Base-by-base conservation (phyloP, 495 filamentous ascomycete species). In the Neurospora sp. region DNA sequence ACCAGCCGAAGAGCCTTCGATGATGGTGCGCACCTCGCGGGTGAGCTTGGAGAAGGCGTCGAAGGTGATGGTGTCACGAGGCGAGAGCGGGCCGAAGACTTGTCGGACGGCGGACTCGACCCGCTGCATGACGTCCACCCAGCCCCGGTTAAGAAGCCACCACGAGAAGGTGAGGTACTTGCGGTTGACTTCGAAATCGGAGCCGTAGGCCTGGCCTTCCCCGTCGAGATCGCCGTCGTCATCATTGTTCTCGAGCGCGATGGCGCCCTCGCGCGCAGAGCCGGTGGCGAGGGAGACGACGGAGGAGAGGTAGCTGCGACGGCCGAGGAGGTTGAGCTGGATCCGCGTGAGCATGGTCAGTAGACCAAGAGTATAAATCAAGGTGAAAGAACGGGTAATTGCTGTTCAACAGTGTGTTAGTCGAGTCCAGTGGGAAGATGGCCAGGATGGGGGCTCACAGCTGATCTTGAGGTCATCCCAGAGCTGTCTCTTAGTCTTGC, bases 381-480 rank as follows among this genome's bases (percentile, higher is more conserved):
- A 86, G 8, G 94, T 97, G 79, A 97, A 94, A 2, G 94, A 88
- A 78, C 96, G 86, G 18, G 96, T 94, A 74, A 98, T 92, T 20
- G 96, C 94, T 97, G 78, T 27, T 27, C 2, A 35, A n/a, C n/a
- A 35, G n/a, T 68, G 1, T 22, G 77, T 82, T 76, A 83, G 81
- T 69, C 16, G 8, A 7, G 59, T 6, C 31, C 10, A 18, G 2
- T 1, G 27, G 4, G 20, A 20, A 48, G 35, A 65, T 9, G 16
- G n/a, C 14, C 14, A n/a, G 39, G 1, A 27, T 4, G 35, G 6
- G 35, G 35, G 14, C 92, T 77, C 83, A 97, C 94, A 94, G 83
- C 88, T 92, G 74, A 99, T 97, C 77, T 97, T 99, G 76, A 99
- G 89, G 77, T 99, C 96, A 81, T 96, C 93, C 96, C 96, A 99